Conservation (phyloP, 352 stramenopile species). For the Halophytophthora polymorphica region DNA sequence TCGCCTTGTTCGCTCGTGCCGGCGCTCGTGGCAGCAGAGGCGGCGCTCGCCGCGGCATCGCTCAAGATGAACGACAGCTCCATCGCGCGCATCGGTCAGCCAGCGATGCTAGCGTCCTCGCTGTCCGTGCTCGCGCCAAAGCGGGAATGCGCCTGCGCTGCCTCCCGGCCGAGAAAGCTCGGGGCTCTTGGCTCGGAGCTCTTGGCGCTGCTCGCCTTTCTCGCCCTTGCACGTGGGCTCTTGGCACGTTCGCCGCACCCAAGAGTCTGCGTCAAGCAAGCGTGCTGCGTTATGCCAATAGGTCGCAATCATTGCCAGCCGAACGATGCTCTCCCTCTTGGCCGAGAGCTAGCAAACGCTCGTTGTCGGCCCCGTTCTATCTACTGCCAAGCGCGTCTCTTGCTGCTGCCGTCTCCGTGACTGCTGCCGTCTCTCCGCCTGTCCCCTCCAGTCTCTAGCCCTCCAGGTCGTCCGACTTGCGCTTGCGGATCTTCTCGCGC, state of each 20-base stretch:
- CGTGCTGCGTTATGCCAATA: too few relatives aligned
- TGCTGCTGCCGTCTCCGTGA: not conserved
- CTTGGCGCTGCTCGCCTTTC: too few relatives aligned
- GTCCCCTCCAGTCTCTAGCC: constrained; percentile 12
- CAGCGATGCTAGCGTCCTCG: too few relatives aligned
- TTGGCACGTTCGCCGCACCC: too few relatives aligned
- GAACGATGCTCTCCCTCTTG: too few relatives aligned
- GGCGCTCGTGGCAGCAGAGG: constrained; percentile 4
- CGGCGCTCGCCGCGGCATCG: constrained; percentile 1
- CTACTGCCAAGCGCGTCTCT: not conserved
- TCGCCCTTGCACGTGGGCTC: too few relatives aligned
- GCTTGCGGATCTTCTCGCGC: constrained; percentile 72
- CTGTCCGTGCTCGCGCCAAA: not conserved
- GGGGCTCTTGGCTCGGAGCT: too few relatives aligned
- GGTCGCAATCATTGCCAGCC: too few relatives aligned
- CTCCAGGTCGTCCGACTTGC: constrained; percentile 45
- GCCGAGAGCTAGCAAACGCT: too few relatives aligned
- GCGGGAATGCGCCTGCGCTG: too few relatives aligned
- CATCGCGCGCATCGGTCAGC: constrained; percentile 31
- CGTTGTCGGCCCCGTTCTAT: not conserved
- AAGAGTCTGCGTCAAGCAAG: too few relatives aligned
- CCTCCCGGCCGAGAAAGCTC: too few relatives aligned
- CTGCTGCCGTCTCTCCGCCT: not conserved
- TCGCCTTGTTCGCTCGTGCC: constrained; percentile 1
- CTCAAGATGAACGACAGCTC: constrained; percentile 34